Base-by-base conservation (phyloP, 2,329 filamentous ascomycete genomes). In the Botrytis deweyae region DNA sequence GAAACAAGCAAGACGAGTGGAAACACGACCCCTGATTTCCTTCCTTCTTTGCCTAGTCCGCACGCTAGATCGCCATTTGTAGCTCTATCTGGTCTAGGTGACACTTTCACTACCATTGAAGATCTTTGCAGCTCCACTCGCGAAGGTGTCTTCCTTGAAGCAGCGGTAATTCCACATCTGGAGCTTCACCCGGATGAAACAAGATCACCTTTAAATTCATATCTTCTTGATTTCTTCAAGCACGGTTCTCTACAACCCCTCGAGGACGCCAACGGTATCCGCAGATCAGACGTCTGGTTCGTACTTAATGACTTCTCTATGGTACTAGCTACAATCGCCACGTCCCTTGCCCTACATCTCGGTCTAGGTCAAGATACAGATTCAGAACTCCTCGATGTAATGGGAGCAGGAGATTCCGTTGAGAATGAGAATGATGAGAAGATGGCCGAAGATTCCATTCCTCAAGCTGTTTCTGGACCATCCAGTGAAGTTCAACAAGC, bases 201-300 rank as follows among this genome's bases (percentile, higher is more conserved):
- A 0, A 14, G 80, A 81, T 76, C 77, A 20, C 87, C 87, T 0
- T 84, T 90, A 74, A 93, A 93, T 76, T 89, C 90, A 0, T 92
- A 92, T 78, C 82, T 95, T 0, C 89, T 91, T 74, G 91, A 95
- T 81, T 95, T 94, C 82, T 94, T 89, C 85, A 92, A 89, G 81
- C 90, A 95, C 77, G 92, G 92, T 5, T 88, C 91, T 78, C 80
- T 90, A 36, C 80, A 84, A 1, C 87, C 89, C 0, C 83, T 95
- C 3, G 87, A 88, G 20, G 83, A 81, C 0, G 91, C 89, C 44
- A 95, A 95, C 79, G 85, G 87, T 4, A 90, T 95, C 79, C 88
- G 88, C 63, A 83, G 84, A 1, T 87, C 88, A 7, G 91, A 94
- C 65, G 79, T 93, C 14, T 95, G 92, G 92, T 94, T 91, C 78